Percentiles rank a stretch among this genome's conserved stretches.
These are phyloP conservation scores for Alnus glutinosa DNA, from an alignment of 306 rosid genomes.

Conservation along the genomic window DNA sequence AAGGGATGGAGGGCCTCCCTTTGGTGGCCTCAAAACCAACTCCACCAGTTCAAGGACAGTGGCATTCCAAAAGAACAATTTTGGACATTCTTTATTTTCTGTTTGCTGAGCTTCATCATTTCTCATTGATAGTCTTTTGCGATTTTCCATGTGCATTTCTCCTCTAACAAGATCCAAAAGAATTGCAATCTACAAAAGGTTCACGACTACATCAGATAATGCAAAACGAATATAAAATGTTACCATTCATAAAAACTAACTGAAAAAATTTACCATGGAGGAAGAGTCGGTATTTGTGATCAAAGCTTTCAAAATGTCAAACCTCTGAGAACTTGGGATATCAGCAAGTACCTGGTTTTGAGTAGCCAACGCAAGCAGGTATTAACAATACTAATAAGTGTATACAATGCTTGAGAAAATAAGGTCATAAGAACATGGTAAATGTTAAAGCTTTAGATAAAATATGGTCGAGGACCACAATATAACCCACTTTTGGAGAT, in stretches of 20 bases:
- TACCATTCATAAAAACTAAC: constrained; percentile 17
- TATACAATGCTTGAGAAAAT: background rate
- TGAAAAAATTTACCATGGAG: constrained; percentile 68
- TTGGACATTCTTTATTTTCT: constrained; percentile 20
- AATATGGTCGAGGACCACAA: constrained; percentile 19
- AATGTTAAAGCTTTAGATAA: background rate
- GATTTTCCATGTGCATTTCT: constrained; percentile 60
- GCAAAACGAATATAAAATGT: constrained; percentile 11
- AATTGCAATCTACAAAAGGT: constrained; percentile 65
- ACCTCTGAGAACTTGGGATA: constrained; percentile 64
- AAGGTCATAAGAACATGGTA: background rate
- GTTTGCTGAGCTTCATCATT: constrained; percentile 22
- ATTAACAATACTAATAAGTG: constrained; percentile 20
- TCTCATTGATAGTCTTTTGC: constrained; percentile 36
- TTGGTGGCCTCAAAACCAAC: constrained; percentile 66
- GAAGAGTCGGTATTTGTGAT: constrained; percentile 71
- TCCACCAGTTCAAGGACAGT: constrained; percentile 68
- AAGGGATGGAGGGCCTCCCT: constrained; percentile 89
- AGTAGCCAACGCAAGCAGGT: constrained; percentile 26
- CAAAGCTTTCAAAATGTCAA: constrained; percentile 66
- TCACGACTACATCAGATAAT: constrained; percentile 31
- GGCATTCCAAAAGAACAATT: constrained; percentile 56
- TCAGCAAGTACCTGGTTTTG: constrained; percentile 67
- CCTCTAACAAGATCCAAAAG: constrained; percentile 65
- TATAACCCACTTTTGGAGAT: constrained; percentile 16